These are phyloP conservation scores for Hypericum androsaemum DNA, from an alignment of 345 rosid genomes.

Conservation along the genomic window DNA sequence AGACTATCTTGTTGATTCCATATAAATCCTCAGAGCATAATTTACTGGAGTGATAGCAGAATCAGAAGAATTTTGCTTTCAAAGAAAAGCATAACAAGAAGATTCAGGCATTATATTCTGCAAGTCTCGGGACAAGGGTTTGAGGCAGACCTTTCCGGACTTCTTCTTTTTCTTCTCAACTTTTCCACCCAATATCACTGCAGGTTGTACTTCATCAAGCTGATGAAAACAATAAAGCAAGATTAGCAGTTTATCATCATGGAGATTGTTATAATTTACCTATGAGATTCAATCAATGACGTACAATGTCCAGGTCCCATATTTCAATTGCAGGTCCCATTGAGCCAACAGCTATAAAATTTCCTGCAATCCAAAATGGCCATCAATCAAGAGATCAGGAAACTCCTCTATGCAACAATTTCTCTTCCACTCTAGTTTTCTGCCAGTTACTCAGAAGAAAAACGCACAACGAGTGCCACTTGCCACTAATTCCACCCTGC, in stretches of 20 bases:
- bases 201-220: conserved; percentile 85
- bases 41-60: too few species aligned
- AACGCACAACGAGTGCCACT: too few species aligned
- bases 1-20: too few species aligned
- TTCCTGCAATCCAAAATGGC: conserved; percentile 43
- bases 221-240: conserved; percentile 22
- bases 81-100: too few species aligned
- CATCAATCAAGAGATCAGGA: neutral
- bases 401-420: too few species aligned
- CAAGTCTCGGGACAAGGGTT: too few species aligned
- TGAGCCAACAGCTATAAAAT: conserved; percentile 85
- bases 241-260: conserved; percentile 2
- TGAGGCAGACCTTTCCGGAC: conserved; percentile 15
- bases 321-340: conserved; percentile 83
- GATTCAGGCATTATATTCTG: too few species aligned
- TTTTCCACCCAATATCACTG: conserved; percentile 55
- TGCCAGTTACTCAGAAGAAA: too few species aligned
- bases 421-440: too few species aligned
- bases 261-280: conserved; percentile 3
- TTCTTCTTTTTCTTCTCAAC: conserved; percentile 29
- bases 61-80: too few species aligned
- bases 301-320: conserved; percentile 92
- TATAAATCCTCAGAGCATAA: too few species aligned
- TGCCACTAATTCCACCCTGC: too few species aligned
- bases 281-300: conserved; percentile 16